Evolutionary conservation across 306 rosid genomes (phyloP), one percentile per base, ranked within the genome.

Genomic region (Bauhinia variegata): DNA sequence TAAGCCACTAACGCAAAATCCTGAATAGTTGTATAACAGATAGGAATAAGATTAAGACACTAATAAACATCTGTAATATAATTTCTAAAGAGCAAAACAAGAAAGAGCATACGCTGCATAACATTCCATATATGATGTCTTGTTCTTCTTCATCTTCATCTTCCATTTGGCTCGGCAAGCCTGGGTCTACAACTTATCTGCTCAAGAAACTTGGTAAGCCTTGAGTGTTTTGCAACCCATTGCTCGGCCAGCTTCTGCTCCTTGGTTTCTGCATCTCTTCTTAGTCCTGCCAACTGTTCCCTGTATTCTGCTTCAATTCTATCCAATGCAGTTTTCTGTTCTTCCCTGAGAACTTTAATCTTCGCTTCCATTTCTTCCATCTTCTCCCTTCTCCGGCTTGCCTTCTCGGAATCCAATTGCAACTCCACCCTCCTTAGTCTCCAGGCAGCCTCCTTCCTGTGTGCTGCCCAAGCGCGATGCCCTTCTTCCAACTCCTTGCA

Each of bases 211-310:
- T 81, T 86, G 0, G 84, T 57, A 10, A 92, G 88, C 51, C 89
- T 87, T 68, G 65, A 28, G 77, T 92, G 98, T 68, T 87, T 89
- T 0, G 96, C 88, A 50, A 87, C 79, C 98, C 96, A 89, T 78
- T 89, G 98, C 57, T 92, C 98, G 54, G 96, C 84, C 86, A 92
- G 44, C 77, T 92, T 92, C 70, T 89, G 98, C 78, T 92, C 98
- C 77, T 92, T 92, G 37, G 81, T 78, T 70, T 92, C 96, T 8
- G 96, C 98, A 52, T 92, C 98, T 72, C 92, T 86, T 76, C 86
- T 86, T 65, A 92, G 60, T 52, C 91, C 96, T n/a, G 85, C 84
- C 48, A 92, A 67, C 65, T 92, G 98, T 31, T 92, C 96, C 70
- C 83, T 75, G 63, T 89, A 92, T 54, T 92, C 96, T 6, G 83